These are phyloP conservation scores for Lactifluus echinatus DNA, from an alignment of 768 basidiomycete genomes.

Conservation along the genomic window DNA sequence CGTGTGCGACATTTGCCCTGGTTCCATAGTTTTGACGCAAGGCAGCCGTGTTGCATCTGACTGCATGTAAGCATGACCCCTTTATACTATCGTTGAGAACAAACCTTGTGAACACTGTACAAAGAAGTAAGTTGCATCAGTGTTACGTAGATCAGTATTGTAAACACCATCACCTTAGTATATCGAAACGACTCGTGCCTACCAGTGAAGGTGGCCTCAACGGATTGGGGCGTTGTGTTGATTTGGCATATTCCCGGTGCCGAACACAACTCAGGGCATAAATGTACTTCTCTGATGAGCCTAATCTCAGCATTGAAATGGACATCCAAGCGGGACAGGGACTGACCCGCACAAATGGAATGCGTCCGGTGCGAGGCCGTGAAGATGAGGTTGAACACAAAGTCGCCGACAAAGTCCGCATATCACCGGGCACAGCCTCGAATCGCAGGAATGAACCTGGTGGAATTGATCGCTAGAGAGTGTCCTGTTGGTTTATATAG, in stretches of 20 bases:
- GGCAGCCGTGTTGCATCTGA: conserved; percentile 43
- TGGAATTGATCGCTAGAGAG: conserved; percentile 37
- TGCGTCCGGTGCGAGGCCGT: conserved; percentile 34
- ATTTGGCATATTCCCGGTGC: conserved; percentile 48
- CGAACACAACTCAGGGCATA: conserved; percentile 36
- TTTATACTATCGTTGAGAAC: neutral
- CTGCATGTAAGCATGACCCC: neutral
- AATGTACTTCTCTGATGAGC: conserved; percentile 40
- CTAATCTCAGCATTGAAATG: neutral
- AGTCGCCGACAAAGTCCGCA: conserved; percentile 50
- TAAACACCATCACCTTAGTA: conserved; percentile 40
- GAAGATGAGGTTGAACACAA: conserved; percentile 43
- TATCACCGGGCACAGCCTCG: conserved; percentile 41
- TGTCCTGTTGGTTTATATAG: neutral
- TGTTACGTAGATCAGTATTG: no score
- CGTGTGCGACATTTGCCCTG: conserved; percentile 35
- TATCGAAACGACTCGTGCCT: conserved; percentile 53
- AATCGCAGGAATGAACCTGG: conserved; percentile 40
- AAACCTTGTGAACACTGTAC: conserved; percentile 48
- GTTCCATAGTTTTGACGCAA: conserved; percentile 40
- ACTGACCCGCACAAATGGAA: conserved; percentile 52
- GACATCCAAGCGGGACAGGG: neutral
- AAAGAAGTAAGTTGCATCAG: neutral
- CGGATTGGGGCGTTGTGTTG: conserved; percentile 46
- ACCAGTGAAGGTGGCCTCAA: conserved; percentile 56